Conservation (phyloP, 1,284 basidiomycete species). For the Inonotus obliquus region DNA sequence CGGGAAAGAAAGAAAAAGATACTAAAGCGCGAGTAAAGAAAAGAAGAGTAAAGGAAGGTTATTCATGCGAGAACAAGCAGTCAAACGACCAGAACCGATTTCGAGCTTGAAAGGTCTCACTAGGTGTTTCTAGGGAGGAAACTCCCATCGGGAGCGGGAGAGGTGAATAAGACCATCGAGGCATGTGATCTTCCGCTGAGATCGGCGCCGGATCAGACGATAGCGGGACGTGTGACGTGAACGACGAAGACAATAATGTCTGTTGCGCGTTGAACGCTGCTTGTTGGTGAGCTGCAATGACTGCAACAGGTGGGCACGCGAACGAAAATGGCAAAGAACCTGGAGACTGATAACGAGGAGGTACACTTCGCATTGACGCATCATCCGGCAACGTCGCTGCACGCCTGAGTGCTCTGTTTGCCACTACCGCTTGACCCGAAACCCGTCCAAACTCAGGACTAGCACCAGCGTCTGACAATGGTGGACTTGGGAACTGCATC, state of each 20-base stretch:
- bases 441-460: constrained; percentile 13
- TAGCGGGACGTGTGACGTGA: background rate
- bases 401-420: constrained; percentile 8
- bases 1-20: constrained; percentile 19
- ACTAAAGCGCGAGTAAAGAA: constrained; percentile 21
- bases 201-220: background rate
- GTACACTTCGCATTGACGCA: background rate
- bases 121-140: too few species aligned
- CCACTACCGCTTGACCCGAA: background rate
- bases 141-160: too few species aligned
- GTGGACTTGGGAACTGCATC: constrained; percentile 14
- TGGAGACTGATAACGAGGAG: background rate
- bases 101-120: too few species aligned
- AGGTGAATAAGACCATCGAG: background rate
- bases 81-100: background rate
- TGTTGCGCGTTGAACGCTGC: background rate
- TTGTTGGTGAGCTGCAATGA: background rate
- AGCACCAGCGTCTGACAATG: constrained; percentile 14
- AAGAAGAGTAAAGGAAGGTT: background rate
- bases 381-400: constrained; percentile 16
- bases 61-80: background rate
- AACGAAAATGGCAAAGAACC: constrained; percentile 11
- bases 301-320: background rate
- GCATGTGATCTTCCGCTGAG: background rate
- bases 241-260: background rate